Base-by-base conservation (phyloP, 1,284 basidiomycete genomes). In the Fomitopsis betulina region DNA sequence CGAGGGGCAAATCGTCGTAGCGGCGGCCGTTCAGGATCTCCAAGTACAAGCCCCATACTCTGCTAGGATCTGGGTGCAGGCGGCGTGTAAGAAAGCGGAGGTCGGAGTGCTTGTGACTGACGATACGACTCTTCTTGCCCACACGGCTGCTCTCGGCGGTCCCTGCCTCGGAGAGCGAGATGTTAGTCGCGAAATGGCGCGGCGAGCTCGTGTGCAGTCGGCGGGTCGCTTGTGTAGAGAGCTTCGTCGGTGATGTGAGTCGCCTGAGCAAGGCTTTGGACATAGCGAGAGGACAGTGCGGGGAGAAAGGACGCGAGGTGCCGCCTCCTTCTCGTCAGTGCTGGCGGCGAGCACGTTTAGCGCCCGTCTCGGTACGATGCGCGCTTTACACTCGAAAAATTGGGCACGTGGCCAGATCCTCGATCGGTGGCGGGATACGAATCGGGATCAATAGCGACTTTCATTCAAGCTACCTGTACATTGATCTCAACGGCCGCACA, bases 11-110 rank as follows among this genome's bases (percentile, higher is more conserved):
- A 23, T 70, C 68, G 27, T 79, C 72, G 42, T 68, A 63, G 8
- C 78, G 83, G 42, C 80, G 68, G 58, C 74, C 67, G 59, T 76
- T 75, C 53, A 87, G 70, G 51, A 86, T 72, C 61, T 82, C 82
- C 53, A 77, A 70, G 70, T 91, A 91, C 65, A 74, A 72, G 27
- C 73, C 70, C 88, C 87, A 91, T 17, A 86, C 76, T 25, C 74
- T 74, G 30, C 78, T 74, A 2, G 79, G 77, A 60, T 76, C 76
- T 1, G 70, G 65, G 45, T 69, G 63, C 33, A 66, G 64, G 40
- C 61, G 66, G 13, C 49, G 17, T 10, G 65, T 63, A 27, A 80
- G 63, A 12, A 66, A 64, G 2, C 63, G 57, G 25, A 51, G 66
- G 50, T 72, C 72, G n/a, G 65, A 56, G 53, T 70, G 66, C 60